Evolutionary conservation across 2,329 filamentous ascomycete species (phyloP), one percentile per base, ranked within the genome.

Genomic region (Fusarium nelsonii): DNA sequence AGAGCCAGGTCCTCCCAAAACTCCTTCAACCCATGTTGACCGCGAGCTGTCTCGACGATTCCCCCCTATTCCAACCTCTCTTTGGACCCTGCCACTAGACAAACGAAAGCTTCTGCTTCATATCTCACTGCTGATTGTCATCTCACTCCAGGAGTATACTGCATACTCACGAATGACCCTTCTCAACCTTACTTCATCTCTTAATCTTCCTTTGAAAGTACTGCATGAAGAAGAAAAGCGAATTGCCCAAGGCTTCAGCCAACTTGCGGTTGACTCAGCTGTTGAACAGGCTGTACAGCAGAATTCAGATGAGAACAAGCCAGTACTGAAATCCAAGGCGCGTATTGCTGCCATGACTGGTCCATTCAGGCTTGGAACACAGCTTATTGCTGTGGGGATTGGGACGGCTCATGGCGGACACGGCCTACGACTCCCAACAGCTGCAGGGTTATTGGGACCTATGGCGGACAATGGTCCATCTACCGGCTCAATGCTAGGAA

Each of bases 401-500:
- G 94, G 94, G 26, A 90, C 88, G 1, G 85, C 95, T 0, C 91
- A 94, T 81, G 90, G 91, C 26, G 93, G 93, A 0, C 79, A 92
- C 12, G 93, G 93, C 3, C 84, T 97, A 1, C 90, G 91, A 18
- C 86, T 90, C 2, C 90, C 90, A 4, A 89, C 90, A 23, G 91
- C 93, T 12, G 93, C 94, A 20, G 89, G 89, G 2, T 88, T 97
- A 54, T 82, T 98, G 1, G 95, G 94, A 12, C 86, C 90, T 18
- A 84, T 97, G 74, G 91, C 93, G 3, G 90, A 94, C 37, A 96
- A 91, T 65, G 88, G 90, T 7, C 87, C 96, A 16, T 83, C 94
- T 41, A 91, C 97, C 32, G 95, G 94, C 16, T 89, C 91, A 37
- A 82, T 98, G 39, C 97, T 98, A 75, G 96, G 96, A 10, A 92